phyloP scores from a whole-genome alignment of 352 stramenopile species.

The Phytopythium kandeliae region DNA sequence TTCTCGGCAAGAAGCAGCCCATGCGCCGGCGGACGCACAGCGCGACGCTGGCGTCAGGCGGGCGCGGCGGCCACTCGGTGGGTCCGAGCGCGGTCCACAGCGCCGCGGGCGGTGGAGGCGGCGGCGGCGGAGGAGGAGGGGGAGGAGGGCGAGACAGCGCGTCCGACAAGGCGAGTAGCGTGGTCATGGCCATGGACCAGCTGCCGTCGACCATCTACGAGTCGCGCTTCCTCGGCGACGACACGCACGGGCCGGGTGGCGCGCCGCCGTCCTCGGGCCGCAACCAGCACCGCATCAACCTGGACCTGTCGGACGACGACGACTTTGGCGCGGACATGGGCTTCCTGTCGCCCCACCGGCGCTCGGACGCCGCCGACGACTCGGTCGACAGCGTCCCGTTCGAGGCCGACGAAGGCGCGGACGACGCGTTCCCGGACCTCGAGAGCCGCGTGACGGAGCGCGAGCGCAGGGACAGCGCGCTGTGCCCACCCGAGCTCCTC shows the following conservation, averaged over 20 bases:
- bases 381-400: conserved; percentile 53
- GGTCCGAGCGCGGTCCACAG: conserved; percentile 18
- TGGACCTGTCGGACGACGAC: conserved; percentile 28
- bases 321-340: conserved; percentile 50
- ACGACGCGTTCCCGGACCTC: conserved; percentile 42
- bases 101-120: conserved; percentile 13
- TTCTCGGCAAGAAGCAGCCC: conserved; percentile 58
- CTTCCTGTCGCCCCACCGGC: conserved; percentile 23
- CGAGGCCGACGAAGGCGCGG: conserved; percentile 25
- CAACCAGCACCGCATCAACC: conserved; percentile 57
- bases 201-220: conserved; percentile 53
- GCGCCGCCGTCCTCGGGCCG: conserved; percentile 32
- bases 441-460: conserved; percentile 27
- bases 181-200: conserved; percentile 21
- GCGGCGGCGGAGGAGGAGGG: conserved; percentile 3
- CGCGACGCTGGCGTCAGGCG: conserved; percentile 22
- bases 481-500: no score
- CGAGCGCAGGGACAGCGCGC: no score
- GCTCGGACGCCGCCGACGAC: conserved; percentile 18
- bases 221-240: conserved; percentile 11
- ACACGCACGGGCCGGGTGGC: conserved; percentile 3
- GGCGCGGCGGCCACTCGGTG: conserved; percentile 12
- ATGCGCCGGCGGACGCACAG: conserved; percentile 75
- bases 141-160: no score
- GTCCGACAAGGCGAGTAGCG: background rate